Evolutionary conservation across 495 filamentous ascomycete species (phyloP).

Genomic region (Trichocladium uniseriatum): DNA sequence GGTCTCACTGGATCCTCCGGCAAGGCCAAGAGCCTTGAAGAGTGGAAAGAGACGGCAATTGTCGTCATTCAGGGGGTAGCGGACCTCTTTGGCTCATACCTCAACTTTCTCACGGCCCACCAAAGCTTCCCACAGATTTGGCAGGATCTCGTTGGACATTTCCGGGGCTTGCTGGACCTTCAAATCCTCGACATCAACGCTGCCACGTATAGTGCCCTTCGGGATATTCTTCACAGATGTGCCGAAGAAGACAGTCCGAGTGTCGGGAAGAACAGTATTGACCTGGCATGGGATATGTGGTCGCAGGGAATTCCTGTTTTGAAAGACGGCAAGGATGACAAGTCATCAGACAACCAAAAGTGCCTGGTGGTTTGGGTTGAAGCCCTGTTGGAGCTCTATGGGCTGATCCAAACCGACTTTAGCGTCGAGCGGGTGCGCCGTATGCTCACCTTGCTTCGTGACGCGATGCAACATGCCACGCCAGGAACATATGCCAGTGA

Average conservation of each 20-base stretch:
- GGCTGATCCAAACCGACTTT: slow-evolving; percentile 59
- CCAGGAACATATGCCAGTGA: slow-evolving; percentile 72
- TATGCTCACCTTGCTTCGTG: slow-evolving; percentile 53
- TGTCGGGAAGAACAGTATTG: slow-evolving; percentile 49
- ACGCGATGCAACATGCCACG: slow-evolving; percentile 49
- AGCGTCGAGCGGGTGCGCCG: slow-evolving; percentile 48
- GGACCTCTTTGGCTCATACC: slow-evolving; percentile 57
- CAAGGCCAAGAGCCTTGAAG: slow-evolving; percentile 34
- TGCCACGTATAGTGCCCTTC: slow-evolving; percentile 58
- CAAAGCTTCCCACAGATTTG: slow-evolving; percentile 53
- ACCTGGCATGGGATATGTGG: slow-evolving; percentile 67
- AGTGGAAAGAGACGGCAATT: slow-evolving; percentile 71
- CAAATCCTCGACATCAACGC: slow-evolving; percentile 59
- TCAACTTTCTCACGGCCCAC: slow-evolving; percentile 50
- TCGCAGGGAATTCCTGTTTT: slow-evolving; percentile 48
- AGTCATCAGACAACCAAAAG: slow-evolving; percentile 57
- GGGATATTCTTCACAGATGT: slow-evolving; percentile 53
- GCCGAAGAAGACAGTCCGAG: slow-evolving; percentile 37
- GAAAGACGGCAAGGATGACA: slow-evolving; percentile 33
- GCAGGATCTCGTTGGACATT: slow-evolving; percentile 57
- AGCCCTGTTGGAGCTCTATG: slow-evolving; percentile 68
- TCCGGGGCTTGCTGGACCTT: slow-evolving; percentile 50
- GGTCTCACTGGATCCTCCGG: slow-evolving; percentile 17
- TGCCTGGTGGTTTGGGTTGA: slow-evolving; percentile 71
- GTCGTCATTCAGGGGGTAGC: slow-evolving; percentile 63